Base-by-base conservation (phyloP, 2,329 filamentous ascomycete genomes). In the Fusarium sp. region DNA sequence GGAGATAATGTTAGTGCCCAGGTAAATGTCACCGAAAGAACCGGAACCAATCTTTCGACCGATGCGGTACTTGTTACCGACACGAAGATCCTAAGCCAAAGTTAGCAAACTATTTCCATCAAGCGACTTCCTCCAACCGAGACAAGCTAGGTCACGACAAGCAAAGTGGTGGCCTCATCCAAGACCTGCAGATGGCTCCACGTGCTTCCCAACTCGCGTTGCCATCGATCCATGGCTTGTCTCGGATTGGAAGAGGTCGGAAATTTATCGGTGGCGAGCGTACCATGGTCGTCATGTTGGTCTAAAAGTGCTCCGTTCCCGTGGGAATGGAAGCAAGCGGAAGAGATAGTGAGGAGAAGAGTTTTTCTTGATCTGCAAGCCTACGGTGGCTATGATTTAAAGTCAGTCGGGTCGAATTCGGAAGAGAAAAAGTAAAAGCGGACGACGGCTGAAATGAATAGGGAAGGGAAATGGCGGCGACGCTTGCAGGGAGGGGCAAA, bases 1-100 rank as follows among this genome's bases (percentile, higher is more conserved):
- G 6, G 97, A 98, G 85, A 98, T 98, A 87, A 99, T 98, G 89
- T 99, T 98, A 84, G 97, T 99, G 80, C 97, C 97, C 64, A 98
- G 92, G 86, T 98, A 99, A 83, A 99, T 98, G 81, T 98, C 97
- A 87, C 97, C 97, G 84, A 99, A 99, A 82, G 93, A 95, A 78
- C 97, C 97, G 79, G 95, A 98, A 80, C 97, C 97, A 82, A 99
- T 99, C 91, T 99, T 99, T 81, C 97, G 95, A 84, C 97, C 97
- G 85, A 99, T 98, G 81, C 97, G 95, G 92, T 99, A 99, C 84
- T 99, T 98, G 86, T 98, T 98, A 86, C 97, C 97, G 86, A 99
- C 97, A 82, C 97, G 95, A 81, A 99, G 92, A 91, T 99, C 97
- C 96, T 98, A 81, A 41, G 39, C 16, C 8, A 41, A 58, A 4